Evolutionary conservation across 2,329 filamentous ascomycete species (phyloP).

Genomic region (Epichloe elymi): DNA sequence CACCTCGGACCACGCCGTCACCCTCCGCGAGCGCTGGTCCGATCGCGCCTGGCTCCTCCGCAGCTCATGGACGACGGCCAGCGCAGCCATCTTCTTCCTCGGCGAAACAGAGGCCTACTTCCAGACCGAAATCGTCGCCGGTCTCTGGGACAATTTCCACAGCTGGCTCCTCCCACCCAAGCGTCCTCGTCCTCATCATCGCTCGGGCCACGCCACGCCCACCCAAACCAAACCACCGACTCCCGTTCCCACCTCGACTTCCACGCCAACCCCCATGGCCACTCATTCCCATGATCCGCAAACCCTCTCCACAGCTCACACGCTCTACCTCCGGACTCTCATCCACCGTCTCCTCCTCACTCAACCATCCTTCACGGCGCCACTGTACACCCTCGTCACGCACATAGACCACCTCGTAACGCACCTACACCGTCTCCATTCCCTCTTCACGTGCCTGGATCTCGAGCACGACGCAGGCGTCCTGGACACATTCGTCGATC

Average conservation of each 20-base stretch:
- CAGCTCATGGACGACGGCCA: constrained; percentile 79
- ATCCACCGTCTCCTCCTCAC: constrained; percentile 54
- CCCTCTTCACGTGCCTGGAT: constrained; percentile 65
- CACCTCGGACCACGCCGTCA: constrained; percentile 45
- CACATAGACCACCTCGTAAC: constrained; percentile 74
- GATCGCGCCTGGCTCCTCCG: constrained; percentile 56
- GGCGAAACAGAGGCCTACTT: constrained; percentile 80
- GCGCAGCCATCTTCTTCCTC: constrained; percentile 77
- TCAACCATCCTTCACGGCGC: constrained; percentile 46
- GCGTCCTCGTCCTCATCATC: background rate
- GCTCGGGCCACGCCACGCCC: background rate
- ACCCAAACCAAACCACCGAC: background rate
- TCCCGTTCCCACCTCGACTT: background rate
- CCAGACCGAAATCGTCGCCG: constrained; percentile 75
- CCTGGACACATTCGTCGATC: constrained; percentile 59
- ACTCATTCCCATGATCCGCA: constrained; percentile 59
- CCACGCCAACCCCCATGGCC: background rate
- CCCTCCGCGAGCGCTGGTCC: constrained; percentile 51
- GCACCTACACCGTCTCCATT: constrained; percentile 61
- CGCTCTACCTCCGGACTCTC: constrained; percentile 59
- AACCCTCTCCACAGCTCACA: constrained; percentile 67
- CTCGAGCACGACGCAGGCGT: constrained; percentile 73
- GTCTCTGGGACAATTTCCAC: constrained; percentile 69
- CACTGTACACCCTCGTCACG: constrained; percentile 52
- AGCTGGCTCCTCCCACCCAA: constrained; percentile 50